Conservation (phyloP, 73 alveolate species). For the Blepharisma japonicum region DNA sequence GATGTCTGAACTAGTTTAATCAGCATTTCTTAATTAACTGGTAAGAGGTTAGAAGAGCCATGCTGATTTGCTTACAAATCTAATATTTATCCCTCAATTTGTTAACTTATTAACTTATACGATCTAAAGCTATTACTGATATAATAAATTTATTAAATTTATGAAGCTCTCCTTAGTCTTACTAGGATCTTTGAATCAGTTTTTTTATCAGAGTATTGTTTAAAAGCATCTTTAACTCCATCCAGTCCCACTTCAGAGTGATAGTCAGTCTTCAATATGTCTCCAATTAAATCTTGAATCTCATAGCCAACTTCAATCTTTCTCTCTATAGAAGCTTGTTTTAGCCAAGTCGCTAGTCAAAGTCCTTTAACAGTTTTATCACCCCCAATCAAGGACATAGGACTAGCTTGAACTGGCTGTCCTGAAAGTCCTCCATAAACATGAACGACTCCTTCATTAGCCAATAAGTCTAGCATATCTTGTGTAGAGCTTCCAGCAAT, state of each 20-base stretch:
- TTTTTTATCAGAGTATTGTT: slow-evolving; percentile 47
- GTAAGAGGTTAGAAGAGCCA: no score
- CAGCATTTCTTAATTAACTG: no score
- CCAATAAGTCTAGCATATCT: slow-evolving; percentile 32
- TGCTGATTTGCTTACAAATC: no score
- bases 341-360: slow-evolving; percentile 39
- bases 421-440: slow-evolving; percentile 58
- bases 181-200: slow-evolving; percentile 45
- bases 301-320: slow-evolving; percentile 30
- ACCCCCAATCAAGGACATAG: slow-evolving; percentile 38
- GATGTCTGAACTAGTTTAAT: no score
- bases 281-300: slow-evolving; percentile 36
- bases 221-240: slow-evolving; percentile 55
- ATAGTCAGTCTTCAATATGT: slow-evolving; percentile 32
- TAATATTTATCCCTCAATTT: no score
- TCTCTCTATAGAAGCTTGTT: slow-evolving; percentile 36
- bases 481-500: slow-evolving; percentile 54
- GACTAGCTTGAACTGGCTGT: slow-evolving; percentile 32
- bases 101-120: no score
- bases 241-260: slow-evolving; percentile 42
- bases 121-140: no score
- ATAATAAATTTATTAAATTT: background rate
- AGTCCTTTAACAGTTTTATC: slow-evolving; percentile 41
- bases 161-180: slow-evolving; percentile 31
- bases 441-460: slow-evolving; percentile 30